Evolutionary conservation across 2,329 filamentous ascomycete species (phyloP).

Genomic region (Talaromyces albobiverticillius): DNA sequence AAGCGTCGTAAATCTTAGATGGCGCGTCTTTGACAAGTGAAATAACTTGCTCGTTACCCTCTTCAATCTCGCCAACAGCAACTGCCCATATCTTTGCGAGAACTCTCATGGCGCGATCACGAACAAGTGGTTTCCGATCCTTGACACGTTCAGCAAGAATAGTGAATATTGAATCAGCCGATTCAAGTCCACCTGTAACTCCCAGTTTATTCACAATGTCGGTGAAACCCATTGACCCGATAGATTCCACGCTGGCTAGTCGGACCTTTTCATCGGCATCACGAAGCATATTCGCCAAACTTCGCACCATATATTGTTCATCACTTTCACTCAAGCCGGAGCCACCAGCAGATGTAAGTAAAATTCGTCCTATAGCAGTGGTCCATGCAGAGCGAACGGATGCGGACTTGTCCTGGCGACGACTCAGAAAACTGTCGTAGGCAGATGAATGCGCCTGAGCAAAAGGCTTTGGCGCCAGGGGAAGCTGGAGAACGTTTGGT

Average conservation of each 20-base stretch:
- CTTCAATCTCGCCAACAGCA: conserved; percentile 78
- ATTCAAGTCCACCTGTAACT: conserved; percentile 68
- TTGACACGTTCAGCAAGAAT: conserved; percentile 84
- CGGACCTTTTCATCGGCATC: conserved; percentile 91
- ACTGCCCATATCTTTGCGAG: conserved; percentile 92
- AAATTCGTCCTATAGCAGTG: conserved; percentile 75
- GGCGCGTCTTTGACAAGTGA: conserved; percentile 78
- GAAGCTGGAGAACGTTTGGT: conserved; percentile 69
- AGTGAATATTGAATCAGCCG: conserved; percentile 73
- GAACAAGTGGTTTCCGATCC: conserved; percentile 77
- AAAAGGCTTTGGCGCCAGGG: conserved; percentile 85
- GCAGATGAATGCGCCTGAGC: conserved; percentile 73
- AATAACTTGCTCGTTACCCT: conserved; percentile 73
- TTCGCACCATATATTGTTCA: conserved; percentile 69
- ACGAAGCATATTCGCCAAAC: conserved; percentile 74
- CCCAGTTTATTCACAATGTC: conserved; percentile 82
- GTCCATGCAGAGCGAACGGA: conserved; percentile 84
- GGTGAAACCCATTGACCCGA: conserved; percentile 75
- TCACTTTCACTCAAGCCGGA: conserved; percentile 84
- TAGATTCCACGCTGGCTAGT: conserved; percentile 78
- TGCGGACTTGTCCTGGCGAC: conserved; percentile 81
- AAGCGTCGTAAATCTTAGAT: conserved; percentile 78
- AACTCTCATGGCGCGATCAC: conserved; percentile 81
- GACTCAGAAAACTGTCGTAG: conserved; percentile 80
- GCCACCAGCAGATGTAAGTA: conserved; percentile 86